Evolutionary conservation across 306 rosid species (phyloP).

Genomic region (Senna siamea): DNA sequence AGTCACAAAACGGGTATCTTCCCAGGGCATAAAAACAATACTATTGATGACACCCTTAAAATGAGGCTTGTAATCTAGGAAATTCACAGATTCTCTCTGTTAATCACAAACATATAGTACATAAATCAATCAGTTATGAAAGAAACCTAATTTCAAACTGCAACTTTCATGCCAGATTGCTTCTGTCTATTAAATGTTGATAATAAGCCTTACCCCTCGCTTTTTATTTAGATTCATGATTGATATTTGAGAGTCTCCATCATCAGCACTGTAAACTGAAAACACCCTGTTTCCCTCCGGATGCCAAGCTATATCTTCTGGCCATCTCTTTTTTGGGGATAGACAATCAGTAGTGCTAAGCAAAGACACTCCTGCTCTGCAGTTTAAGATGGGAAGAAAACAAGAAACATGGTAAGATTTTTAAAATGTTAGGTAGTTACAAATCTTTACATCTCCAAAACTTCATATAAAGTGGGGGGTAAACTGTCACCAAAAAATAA

Average conservation of each 20-base stretch:
- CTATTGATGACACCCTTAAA: constrained; percentile 86
- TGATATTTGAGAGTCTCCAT: constrained; percentile 86
- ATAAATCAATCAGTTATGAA: constrained; percentile 31
- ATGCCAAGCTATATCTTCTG: constrained; percentile 93
- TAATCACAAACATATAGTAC: constrained; percentile 41
- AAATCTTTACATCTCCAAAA: constrained; percentile 18
- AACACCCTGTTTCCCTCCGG: constrained; percentile 79
- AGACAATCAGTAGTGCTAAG: constrained; percentile 70
- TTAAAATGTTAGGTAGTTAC: constrained; percentile 13
- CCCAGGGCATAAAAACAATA: constrained; percentile 89
- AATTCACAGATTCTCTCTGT: constrained; percentile 76
- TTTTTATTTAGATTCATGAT: constrained; percentile 63
- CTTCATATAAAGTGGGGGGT: not conserved
- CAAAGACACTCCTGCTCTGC: constrained; percentile 80
- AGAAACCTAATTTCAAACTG: constrained; percentile 26
- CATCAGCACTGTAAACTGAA: constrained; percentile 85
- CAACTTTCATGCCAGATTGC: constrained; percentile 26
- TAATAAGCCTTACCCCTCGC: constrained; percentile 63
- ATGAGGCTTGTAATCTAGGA: constrained; percentile 87
- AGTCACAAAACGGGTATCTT: constrained; percentile 69
- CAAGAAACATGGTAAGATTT: constrained; percentile 15
- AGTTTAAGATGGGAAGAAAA: constrained; percentile 30
- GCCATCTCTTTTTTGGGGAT: constrained; percentile 87
- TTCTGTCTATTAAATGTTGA: constrained; percentile 27
- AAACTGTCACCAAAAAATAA: constrained; percentile 7